Conservation (phyloP, 441 rosid genomes). For the Brassica hybrid region DNA sequence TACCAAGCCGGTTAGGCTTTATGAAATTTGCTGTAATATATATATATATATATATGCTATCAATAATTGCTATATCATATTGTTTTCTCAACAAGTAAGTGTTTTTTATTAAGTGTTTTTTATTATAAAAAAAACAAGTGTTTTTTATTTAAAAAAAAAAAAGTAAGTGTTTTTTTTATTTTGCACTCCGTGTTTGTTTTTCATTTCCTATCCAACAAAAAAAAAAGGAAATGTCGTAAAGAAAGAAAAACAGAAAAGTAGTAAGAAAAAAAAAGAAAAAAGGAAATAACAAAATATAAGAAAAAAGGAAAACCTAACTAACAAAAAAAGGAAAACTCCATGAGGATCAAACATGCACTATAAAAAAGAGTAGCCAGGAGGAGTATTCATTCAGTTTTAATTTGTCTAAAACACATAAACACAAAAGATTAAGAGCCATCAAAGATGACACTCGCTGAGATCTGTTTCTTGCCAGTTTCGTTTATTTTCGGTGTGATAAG, state of each 20-base stretch:
- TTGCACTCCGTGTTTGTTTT: background rate
- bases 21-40: slow-evolving; percentile 25
- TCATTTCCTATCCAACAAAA: background rate
- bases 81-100: background rate
- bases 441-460: slow-evolving; percentile 7
- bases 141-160: too few species aligned
- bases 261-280: background rate
- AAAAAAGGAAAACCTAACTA: background rate
- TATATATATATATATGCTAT: too few species aligned
- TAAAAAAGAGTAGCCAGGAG: background rate
- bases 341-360: background rate
- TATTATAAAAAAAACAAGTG: too few species aligned
- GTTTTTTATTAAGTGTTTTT: background rate
- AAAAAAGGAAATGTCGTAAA: background rate
- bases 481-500: background rate
- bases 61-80: slow-evolving; percentile 16
- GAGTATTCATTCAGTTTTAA: background rate
- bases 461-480: background rate
- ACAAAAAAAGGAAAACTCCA: background rate
- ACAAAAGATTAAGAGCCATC: slow-evolving; percentile 4
- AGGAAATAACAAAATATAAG: background rate
- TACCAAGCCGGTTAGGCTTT: slow-evolving; percentile 20
- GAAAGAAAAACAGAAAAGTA: background rate
- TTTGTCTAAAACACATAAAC: slow-evolving; percentile 1
- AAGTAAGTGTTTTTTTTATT: too few species aligned